Evolutionary conservation across 1,284 basidiomycete genomes (phyloP), one percentile per base, ranked within the genome.

Genomic region (Apiotrichum brassicae): DNA sequence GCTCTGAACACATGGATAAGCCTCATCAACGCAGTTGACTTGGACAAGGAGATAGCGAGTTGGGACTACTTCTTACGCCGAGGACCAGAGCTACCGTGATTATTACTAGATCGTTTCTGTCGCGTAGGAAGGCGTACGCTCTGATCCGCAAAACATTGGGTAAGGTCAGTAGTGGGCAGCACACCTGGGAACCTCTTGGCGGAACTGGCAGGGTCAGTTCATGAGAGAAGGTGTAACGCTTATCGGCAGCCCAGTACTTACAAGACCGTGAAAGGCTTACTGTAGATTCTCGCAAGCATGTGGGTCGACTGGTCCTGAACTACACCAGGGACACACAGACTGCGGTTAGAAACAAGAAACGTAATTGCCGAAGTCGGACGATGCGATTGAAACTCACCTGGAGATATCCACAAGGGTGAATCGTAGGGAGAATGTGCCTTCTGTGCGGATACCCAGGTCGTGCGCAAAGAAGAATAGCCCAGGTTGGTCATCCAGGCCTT

Each of bases 101-200:
- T 18, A 30, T 44, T 47, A n/a, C n/a, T n/a, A 6, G 55, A 51
- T 11, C 56, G 53, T 38, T 55, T 60, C 35, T 68, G 64, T 3
- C 70, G 49, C 8, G 67, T 77, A 24, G 91, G 87, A 46, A 94
- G 78, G 68, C 92, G 89, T 71, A 92, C 85, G 28, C 88, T 88
- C 76, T 94, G 90, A 62, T 84, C 85, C 18, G 87, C 87, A 65
- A 94, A 85, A n/a, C 86, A 84, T 54, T 89, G 87, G 22, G 90
- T 92, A 28, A 93, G 78, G 14, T 87, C 83, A 32, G 90, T 92
- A 13, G 87, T 90, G 65, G 89, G 88, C 83, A 87, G 86, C 28
- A 93, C 89, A 38, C 90, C 90, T 32, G 91, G 90, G 75, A 93
- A 94, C 30, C 86, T 81, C 74, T 94, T 94, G 28, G 88, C 88